Evolutionary conservation across 345 rosid species (phyloP).

Genomic region (Punica granatum): DNA sequence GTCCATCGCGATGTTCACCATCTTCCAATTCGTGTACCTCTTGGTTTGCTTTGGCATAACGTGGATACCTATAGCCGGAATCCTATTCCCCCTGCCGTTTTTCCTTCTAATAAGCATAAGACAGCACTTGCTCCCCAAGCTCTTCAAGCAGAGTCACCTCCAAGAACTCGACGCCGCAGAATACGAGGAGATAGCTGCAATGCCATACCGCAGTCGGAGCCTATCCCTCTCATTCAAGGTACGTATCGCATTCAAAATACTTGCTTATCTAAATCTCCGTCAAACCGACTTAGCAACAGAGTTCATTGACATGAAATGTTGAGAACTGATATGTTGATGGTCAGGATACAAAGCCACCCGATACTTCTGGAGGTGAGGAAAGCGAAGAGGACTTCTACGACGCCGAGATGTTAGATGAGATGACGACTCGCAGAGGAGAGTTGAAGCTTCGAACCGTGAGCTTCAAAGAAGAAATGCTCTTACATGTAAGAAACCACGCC

Average conservation of each 20-base stretch:
- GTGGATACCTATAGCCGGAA: slow-evolving; percentile 79
- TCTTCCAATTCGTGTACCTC: slow-evolving; percentile 60
- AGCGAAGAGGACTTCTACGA: slow-evolving; percentile 47
- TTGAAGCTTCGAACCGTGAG: slow-evolving; percentile 55
- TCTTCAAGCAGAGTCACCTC: slow-evolving; percentile 50
- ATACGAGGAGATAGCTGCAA: slow-evolving; percentile 62
- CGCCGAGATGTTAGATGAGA: slow-evolving; percentile 69
- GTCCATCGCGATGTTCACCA: slow-evolving; percentile 42
- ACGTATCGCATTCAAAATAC: neutral
- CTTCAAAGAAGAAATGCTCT: slow-evolving; percentile 38
- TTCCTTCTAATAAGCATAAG: slow-evolving; percentile 60
- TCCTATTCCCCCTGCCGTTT: slow-evolving; percentile 70
- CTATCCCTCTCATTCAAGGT: slow-evolving; percentile 40
- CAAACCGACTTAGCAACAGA: neutral
- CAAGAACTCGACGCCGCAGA: slow-evolving; percentile 66
- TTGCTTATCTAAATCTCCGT: neutral
- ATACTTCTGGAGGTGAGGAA: slow-evolving; percentile 11
- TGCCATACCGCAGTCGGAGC: slow-evolving; percentile 37
- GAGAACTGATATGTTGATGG: neutral
- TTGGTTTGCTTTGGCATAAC: slow-evolving; percentile 62
- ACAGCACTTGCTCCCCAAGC: slow-evolving; percentile 57
- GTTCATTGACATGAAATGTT: neutral
- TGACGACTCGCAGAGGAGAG: slow-evolving; percentile 78
- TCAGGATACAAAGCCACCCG: slow-evolving; percentile 31
- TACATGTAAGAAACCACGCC: slow-evolving; percentile 16